Base-by-base conservation (phyloP, 768 basidiomycete species). In the Lactarius vividus region DNA sequence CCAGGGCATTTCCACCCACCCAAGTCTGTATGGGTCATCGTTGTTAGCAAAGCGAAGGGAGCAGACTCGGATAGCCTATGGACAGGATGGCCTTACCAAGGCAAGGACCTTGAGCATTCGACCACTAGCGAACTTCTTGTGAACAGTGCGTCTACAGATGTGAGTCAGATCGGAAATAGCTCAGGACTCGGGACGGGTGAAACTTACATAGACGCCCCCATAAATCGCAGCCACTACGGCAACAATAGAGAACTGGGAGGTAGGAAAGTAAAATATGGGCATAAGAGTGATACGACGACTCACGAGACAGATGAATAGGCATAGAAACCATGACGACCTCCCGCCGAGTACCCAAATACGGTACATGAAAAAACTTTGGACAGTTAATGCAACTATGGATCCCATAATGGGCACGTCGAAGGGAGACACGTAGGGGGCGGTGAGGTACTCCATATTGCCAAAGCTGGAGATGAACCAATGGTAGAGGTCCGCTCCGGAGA, bases 401-500 rank as follows among this genome's bases (percentile, higher is more conserved):
- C 44, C 64, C 4, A 65, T 57, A 18, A 65, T 49, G 23, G 74
- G 74, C 6, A 69, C 70, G 59, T 74, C 74, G 37, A 75, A 68
- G 13, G 71, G 55, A 0, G 72, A 73, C 15, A 72, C 61, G 40
- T 71, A 63, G 0, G 72, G 61, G 3, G 65, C 37, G 7, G 63
- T 53, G 13, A 76, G 71, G 46, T 64, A 61, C 0, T 56, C 31
- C 33, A 75, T 54, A 54, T 77, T 71, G 5, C 76, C 76, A 33
- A 74, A 76, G 31, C 74, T 73, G 3, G 72, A 49, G n/a, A 57
- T 73, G 64, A 72, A 75, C 71, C 73, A 73, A 62, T 73, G 71
- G 63, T 72, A 73, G 28, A 69, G 63, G 63, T 77, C 76, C 1
- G 63, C 71, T 11, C 71, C 72, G 46, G 56, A 68, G 23, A 76